phyloP scores from a whole-genome alignment of 78 protist genomes.

The Monosiga brevicollis region DNA sequence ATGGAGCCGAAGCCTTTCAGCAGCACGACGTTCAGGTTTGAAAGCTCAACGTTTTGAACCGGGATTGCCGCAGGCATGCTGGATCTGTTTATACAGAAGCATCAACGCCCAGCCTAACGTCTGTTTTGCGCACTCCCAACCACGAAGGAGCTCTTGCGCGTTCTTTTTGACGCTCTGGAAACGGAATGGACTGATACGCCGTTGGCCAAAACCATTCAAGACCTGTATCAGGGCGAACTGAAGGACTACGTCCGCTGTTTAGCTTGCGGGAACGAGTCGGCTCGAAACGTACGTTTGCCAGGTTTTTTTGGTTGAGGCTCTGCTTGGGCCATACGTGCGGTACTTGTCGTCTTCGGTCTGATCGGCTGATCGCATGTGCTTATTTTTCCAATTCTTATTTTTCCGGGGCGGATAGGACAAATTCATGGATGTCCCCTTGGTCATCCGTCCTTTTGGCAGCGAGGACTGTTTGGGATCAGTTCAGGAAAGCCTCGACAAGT shows the following conservation, averaged over 20 bases:
- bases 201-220: conserved; percentile 5
- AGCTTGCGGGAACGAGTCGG: conserved; percentile 1
- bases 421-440: conserved; percentile 19
- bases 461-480: background rate
- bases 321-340: no score
- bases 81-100: no score
- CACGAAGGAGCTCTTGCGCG: conserved; percentile 24
- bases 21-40: conserved; percentile 24
- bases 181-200: background rate
- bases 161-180: conserved; percentile 36
- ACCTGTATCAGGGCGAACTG: conserved; percentile 24
- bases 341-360: no score
- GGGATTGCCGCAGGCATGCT: no score
- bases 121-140: no score
- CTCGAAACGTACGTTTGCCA: background rate
- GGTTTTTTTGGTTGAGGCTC: no score
- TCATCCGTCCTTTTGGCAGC: background rate
- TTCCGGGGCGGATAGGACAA: background rate
- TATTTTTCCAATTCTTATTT: no score
- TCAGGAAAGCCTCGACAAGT: conserved; percentile 38
- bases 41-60: background rate
- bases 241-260: conserved; percentile 11
- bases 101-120: no score
- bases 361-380: no score
- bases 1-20: conserved; percentile 8